Base-by-base conservation (phyloP, 305 asterid genomes). In the Fraxinus paxiana region DNA sequence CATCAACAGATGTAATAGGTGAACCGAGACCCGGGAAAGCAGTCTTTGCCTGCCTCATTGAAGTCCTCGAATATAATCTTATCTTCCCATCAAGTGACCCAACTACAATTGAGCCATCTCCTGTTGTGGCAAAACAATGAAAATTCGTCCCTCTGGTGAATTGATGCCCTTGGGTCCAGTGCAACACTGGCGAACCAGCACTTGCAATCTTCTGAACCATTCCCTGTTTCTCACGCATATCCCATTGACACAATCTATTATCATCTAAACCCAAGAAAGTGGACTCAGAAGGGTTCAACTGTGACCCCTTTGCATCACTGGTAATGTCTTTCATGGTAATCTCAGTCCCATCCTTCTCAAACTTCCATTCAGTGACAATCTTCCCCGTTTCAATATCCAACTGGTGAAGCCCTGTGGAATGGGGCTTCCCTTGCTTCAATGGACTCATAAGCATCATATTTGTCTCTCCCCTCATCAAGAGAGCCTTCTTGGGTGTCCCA, bases 361-460 rank as follows among this genome's bases (percentile, higher is more conserved):
- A 95, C 88, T 91, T 92, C 99, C 99, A 95, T 67, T 93, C 93
- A 2, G 97, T 93, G 61, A 95, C 97, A 69, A 93, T 88, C 88
- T 92, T 96, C 79, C 98, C 98, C 0, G 98, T 91, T 88, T 94
- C 99, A 51, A 96, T 96, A 85, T 96, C 99, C 86, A 94, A 83
- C 88, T 96, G 97, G 86, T 91, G 94, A 80, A 96, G 92, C 76
- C 98, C 97, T 2, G 88, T 83, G 0, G 97, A 82, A 30, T 88
- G 91, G 15, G 94, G 86, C 51, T 88, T 94, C 28, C 97, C 97
- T 76, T 91, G 97, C 87, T 92, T 91, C 34, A 88, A 35, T 6
- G 97, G 96, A 79, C 98, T 96, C 98, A 92, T 94, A 54, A 96
- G 91, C 96, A 96, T 87, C 98, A 96, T 96, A 84, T 94, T 96